Evolutionary conservation across 176 grass and related monocot species (phyloP).

Genomic region (Oryza nivara): DNA sequence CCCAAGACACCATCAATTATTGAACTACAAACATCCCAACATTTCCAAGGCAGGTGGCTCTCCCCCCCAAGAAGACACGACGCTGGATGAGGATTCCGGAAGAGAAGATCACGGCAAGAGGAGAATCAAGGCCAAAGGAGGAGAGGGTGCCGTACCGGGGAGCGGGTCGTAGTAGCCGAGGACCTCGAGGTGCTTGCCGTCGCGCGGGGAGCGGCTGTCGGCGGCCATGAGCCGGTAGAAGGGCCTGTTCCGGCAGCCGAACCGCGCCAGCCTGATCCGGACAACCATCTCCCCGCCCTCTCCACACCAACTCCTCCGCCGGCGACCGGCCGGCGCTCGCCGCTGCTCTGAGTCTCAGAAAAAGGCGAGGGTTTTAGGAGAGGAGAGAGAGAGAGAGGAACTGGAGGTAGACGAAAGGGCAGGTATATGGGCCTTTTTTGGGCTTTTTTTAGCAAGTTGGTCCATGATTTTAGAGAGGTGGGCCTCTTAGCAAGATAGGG

Average conservation of each 20-base stretch:
- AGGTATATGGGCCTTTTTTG: no score
- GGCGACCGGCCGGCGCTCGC: background rate
- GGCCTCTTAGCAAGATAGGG: no score
- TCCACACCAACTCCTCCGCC: background rate
- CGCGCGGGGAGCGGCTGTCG: conserved; percentile 54
- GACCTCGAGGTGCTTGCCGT: conserved; percentile 62
- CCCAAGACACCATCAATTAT: background rate
- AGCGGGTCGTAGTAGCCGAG: conserved; percentile 69
- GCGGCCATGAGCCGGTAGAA: conserved; percentile 74
- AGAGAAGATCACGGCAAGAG: background rate
- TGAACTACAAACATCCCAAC: background rate
- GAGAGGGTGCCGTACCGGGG: conserved; percentile 22
- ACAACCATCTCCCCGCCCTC: conserved; percentile 37
- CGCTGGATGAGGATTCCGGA: background rate
- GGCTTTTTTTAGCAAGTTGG: no score
- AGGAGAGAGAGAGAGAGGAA: background rate
- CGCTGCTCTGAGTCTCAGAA: no score
- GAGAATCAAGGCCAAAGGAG: background rate
- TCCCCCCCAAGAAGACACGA: background rate
- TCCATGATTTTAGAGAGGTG: no score
- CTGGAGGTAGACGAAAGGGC: background rate
- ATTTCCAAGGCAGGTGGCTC: background rate
- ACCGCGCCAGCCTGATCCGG: conserved; percentile 58
- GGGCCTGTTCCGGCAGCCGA: conserved; percentile 60
- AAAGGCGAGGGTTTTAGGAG: conserved; percentile 30